Percentiles rank a stretch among this genome's conserved stretches.
phyloP scores from a whole-genome alignment of 2,329 filamentous ascomycete species.

The Fusarium torreyae region DNA sequence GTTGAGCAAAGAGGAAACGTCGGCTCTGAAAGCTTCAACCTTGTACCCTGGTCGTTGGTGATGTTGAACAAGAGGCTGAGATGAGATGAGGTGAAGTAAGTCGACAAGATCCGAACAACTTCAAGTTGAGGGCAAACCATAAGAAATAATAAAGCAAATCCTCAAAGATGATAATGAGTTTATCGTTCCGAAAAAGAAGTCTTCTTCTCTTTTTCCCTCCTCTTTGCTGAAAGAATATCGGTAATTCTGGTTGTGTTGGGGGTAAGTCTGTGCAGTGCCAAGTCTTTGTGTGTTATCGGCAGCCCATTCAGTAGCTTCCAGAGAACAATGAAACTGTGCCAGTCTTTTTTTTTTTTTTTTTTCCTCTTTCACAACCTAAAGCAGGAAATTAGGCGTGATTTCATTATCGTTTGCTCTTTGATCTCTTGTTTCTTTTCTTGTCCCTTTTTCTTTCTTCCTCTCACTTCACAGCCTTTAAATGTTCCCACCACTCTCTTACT shows the following conservation, averaged over 20 bases:
- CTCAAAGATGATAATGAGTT: slow-evolving; percentile 3
- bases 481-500: slow-evolving; percentile 3
- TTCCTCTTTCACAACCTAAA: slow-evolving; percentile 36
- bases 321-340: slow-evolving; percentile 48
- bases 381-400: slow-evolving; percentile 36
- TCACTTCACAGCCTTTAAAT: slow-evolving; percentile 6
- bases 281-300: slow-evolving; percentile 41
- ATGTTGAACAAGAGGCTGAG: slow-evolving; percentile 20
- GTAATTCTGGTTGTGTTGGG: slow-evolving; percentile 33
- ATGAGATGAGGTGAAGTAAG: slow-evolving; percentile 14
- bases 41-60: slow-evolving; percentile 17
- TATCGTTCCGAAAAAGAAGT: slow-evolving; percentile 4
- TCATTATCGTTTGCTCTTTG: slow-evolving; percentile 45
- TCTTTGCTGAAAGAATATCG: slow-evolving; percentile 34
- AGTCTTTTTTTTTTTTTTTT: slow-evolving; percentile 25
- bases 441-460: slow-evolving; percentile 11
- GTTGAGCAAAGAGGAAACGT: slow-evolving; percentile 10
- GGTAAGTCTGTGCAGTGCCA: slow-evolving; percentile 38
- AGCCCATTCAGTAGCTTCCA: slow-evolving; percentile 41
- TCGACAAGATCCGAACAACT: background rate
- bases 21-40: slow-evolving; percentile 8
- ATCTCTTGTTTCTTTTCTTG: slow-evolving; percentile 21
- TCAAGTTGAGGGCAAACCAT: slow-evolving; percentile 18
- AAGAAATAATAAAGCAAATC: slow-evolving; percentile 19
- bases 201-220: slow-evolving; percentile 10